Evolutionary conservation across 371 early-diverging fungal species (phyloP), one percentile per base, ranked within the genome.

Genomic region (Mucor racemosus): DNA sequence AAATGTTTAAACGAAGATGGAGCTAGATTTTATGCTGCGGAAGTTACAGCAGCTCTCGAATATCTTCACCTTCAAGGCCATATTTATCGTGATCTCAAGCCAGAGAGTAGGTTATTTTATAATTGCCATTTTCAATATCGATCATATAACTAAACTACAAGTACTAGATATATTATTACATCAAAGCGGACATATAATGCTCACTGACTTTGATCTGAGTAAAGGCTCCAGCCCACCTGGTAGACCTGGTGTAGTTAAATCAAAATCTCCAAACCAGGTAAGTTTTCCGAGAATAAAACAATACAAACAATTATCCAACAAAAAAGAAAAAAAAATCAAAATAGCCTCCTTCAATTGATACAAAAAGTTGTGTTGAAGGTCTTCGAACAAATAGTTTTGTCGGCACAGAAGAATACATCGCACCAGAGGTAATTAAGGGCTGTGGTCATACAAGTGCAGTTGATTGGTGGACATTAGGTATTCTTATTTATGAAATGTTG

Each of bases 391-490:
- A 97, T 81, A 95, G 96, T 54, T 97, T 98, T 87, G 97, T 97
- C 11, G 98, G 97, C 2, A 98, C 98, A 7, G 97, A 97, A 78
- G 97, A 97, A 77, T 96, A 96, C 73, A 94, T 98, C 84, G 97
- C 99, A 8, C 98, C 99, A 33, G 98, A 98, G 79, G 92, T 94
- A n/a, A 91, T 94, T 75, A 89, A 90, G 67, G 97, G 96, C 33
- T 82, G 86, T 58, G 98, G 98, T 33, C 98, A 99, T 81, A 94
- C 98, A 19, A 90, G 88, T 69, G 88, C 92, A 3, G 97, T 97
- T 17, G 99, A 99, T 85, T 97, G 99, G 95, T 99, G 99, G 99
- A 96, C 98, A 7, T 77, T 99, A 14, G 99, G 99, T 13, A 95
- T 99, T 35, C 82, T 99, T 53, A 87, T 99, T 7, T 99, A 94